Base-by-base conservation (phyloP, 2,329 filamentous ascomycete species). In the Calonectria ilicicola region DNA sequence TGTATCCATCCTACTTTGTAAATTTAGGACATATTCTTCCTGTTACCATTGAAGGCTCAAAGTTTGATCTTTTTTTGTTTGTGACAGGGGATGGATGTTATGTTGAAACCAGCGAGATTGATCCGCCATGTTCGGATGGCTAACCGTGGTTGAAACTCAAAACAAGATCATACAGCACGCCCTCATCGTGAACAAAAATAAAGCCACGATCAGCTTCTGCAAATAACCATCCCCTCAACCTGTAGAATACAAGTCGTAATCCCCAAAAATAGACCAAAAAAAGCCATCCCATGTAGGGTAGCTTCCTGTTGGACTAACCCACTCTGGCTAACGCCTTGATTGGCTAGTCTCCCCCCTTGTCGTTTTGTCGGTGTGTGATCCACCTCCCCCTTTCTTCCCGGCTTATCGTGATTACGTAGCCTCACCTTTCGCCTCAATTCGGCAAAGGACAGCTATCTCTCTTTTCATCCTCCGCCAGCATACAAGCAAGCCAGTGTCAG, bases 361-460 rank as follows among this genome's bases (percentile, higher is more conserved):
- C 51, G 12, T 23, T 46, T 62, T 47, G 35, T 40, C 53, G 53
- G 56, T 62, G 42, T 62, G 66, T 62, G 66, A n/a, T 62, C 65
- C 65, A 62, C 65, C 65, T 49, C 65, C 51, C 49, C 49, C 46
- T 67, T 42, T 67, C 65, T 67, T 29, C n/a, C 19, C 51, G 17
- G 32, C 27, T 51, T 68, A 51, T 51, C 66, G 53, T 38, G 66
- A 58, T 68, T 68, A 68, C 66, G 66, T 62, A 62, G 42, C 26
- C 65, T 67, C 51, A 67, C 21, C 65, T 67, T 67, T 32, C 26
- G 65, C 65, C 65, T 60, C 65, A 67, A 67, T 67, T 53, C 38
- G 38, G 66, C 66, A 68, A 63, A 68, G 66, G 66, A 68, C 66
- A 68, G 56, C 66, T 68, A 62, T 56, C 64, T 66, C 64, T 56